Percentiles rank a stretch among this genome's conserved stretches.
Conservation (phyloP, 768 basidiomycete species). For the Boletus insuetus region DNA sequence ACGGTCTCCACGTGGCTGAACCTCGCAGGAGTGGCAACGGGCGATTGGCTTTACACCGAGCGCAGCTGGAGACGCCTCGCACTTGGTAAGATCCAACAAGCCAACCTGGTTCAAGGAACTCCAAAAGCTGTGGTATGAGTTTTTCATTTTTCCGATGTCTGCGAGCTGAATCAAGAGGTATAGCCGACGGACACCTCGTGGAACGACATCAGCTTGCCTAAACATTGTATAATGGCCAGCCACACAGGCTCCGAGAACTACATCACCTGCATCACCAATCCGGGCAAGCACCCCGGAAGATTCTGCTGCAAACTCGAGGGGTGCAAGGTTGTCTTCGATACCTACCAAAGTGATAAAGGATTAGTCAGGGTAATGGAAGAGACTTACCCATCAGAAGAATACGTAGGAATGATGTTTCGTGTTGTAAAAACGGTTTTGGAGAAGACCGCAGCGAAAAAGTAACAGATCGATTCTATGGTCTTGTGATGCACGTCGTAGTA, state of each 20-base stretch:
- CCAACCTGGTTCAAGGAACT: not conserved
- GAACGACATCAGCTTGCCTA: not conserved
- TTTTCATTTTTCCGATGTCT: not conserved
- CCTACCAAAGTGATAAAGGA: not conserved
- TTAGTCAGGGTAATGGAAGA: not conserved
- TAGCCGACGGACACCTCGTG: not conserved
- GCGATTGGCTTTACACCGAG: not conserved
- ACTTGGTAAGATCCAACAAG: constrained; percentile 3
- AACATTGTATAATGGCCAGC: not conserved
- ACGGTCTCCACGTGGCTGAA: not conserved
- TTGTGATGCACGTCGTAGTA: too few species aligned
- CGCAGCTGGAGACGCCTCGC: constrained; percentile 5
- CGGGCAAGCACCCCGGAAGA: not conserved
- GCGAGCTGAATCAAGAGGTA: not conserved
- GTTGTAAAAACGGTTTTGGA: not conserved
- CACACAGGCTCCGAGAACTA: not conserved
- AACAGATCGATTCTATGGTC: not conserved
- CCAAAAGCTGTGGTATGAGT: not conserved
- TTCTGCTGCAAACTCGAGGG: not conserved
- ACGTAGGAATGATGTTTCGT: not conserved
- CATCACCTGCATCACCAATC: not conserved
- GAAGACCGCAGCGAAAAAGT: not conserved
- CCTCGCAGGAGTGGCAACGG: not conserved
- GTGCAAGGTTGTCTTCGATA: not conserved
- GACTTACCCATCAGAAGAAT: not conserved